Conservation (phyloP, 2,329 filamentous ascomycete genomes). For the Sordariomycetes sp. region DNA sequence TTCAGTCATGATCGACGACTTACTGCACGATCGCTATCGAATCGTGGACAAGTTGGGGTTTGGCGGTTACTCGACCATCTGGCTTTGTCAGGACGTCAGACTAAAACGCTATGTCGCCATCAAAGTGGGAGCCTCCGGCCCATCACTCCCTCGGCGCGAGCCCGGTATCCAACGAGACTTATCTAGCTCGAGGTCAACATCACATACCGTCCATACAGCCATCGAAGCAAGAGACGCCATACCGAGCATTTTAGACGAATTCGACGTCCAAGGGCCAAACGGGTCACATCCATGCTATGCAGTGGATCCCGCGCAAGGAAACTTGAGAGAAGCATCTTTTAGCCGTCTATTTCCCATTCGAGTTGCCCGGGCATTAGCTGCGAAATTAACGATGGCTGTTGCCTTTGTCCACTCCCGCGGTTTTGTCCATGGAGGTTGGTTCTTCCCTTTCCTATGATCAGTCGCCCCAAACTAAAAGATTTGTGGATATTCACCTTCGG, state of each 20-base stretch:
- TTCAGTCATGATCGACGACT: not conserved
- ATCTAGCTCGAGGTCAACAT: not conserved
- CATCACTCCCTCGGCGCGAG: not conserved
- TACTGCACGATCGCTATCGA: not conserved
- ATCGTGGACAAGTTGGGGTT: conserved; percentile 20
- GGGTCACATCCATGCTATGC: not conserved
- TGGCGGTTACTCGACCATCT: conserved; percentile 25
- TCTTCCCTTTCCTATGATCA: not conserved
- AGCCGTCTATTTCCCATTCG: not conserved
- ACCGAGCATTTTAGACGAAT: not conserved
- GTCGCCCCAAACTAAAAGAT: not conserved
- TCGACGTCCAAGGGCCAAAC: not conserved
- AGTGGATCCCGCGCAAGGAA: not conserved
- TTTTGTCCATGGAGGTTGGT: not conserved
- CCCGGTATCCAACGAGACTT: not conserved
- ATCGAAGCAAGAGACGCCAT: not conserved
- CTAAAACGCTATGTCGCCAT: conserved; percentile 16
- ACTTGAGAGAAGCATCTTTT: not conserved
- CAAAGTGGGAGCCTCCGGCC: conserved; percentile 11
- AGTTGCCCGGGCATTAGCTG: too few relatives aligned
- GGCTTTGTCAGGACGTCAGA: conserved; percentile 23
- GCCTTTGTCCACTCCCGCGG: not conserved
- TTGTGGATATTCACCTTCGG: conserved; percentile 14
- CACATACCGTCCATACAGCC: not conserved
- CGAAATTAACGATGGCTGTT: not conserved